Percentiles rank a stretch among this genome's conserved stretches.
These are phyloP conservation scores for Skeletonema potamos DNA, from an alignment of 108 stramenopile genomes.

Conservation along the genomic window DNA sequence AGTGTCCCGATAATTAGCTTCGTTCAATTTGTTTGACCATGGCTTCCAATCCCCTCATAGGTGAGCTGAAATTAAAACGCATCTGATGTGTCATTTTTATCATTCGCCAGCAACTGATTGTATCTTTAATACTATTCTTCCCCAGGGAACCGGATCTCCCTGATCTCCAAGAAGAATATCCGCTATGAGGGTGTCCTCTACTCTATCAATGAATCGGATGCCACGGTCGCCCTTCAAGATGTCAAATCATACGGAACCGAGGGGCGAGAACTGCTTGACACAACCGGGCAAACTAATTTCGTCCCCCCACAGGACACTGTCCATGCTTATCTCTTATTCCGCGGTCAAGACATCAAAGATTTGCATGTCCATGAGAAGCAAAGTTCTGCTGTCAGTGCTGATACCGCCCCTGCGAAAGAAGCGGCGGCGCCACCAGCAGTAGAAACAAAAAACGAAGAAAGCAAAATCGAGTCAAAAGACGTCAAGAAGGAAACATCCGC, in stretches of 20 bases:
- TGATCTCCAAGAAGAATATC: conserved; percentile 96
- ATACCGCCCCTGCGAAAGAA: conserved; percentile 1
- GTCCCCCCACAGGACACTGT: conserved; percentile 81
- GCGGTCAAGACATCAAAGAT: conserved; percentile 95
- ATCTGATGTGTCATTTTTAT: neutral
- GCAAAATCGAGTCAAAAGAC: neutral
- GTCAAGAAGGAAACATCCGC: conserved; percentile 11
- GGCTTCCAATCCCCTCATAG: neutral
- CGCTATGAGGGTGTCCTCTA: conserved; percentile 94
- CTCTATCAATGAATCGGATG: conserved; percentile 89
- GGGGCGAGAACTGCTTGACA: conserved; percentile 78
- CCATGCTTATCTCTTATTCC: conserved; percentile 88
- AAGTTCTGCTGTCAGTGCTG: conserved; percentile 13
- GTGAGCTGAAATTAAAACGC: neutral
- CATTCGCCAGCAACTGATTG: neutral
- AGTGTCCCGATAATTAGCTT: neutral
- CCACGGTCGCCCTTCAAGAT: conserved; percentile 93
- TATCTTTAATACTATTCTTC: neutral
- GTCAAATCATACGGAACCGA: conserved; percentile 93
- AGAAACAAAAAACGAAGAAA: conserved; percentile 13
- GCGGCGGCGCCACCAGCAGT: neutral
- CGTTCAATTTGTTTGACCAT: neutral
- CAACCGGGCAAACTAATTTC: conserved; percentile 54
- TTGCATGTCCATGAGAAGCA: conserved; percentile 92
- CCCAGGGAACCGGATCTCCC: conserved; percentile 87